Evolutionary conservation across 768 basidiomycete genomes (phyloP), one percentile per base, ranked within the genome.

Genomic region (Pholiota conissans): DNA sequence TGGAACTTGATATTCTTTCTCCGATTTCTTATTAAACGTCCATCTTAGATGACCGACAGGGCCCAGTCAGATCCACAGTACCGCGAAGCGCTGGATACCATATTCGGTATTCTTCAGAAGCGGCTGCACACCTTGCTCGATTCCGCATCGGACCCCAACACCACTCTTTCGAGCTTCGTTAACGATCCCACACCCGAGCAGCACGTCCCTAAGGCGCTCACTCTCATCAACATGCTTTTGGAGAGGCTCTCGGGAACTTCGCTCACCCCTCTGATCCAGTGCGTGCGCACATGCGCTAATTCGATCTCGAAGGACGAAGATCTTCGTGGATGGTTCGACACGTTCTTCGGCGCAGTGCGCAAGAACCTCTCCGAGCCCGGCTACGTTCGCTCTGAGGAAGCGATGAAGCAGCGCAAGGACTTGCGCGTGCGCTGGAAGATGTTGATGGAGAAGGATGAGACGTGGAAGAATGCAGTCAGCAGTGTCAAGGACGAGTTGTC

Each of bases 31-130:
- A n/a, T n/a, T n/a, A n/a, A 28, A 48, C 26, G 22, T 58, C 9
- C 30, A 34, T 3, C 11, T 3, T 18, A 87, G 89, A 77, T 89
- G 7, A 84, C 79, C 62, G 84, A 87, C 53, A 83, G 84, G 26
- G 86, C 87, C 1, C 84, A 85, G 59, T 76, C 77, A 8, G 84
- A 90, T 61, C 73, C 80, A 5, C 74, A 80, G 8, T 91, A 89
- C 57, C 80, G 79, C 52, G 70, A 77, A 2, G 72, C 88, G 0
- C 70, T 91, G 45, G 72, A 81, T 40, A 85, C 83, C 2, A 67
- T 90, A 27, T 84, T 90, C 62, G 71, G 72, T 47, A 74, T 84
- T 48, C 65, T 82, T 1, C 80, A 84, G 59, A 83, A 84, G 57
- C 86, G 89, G 69, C 63, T 89, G 29, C 74, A 81, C 56, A 69